Evolutionary conservation across 495 filamentous ascomycete species (phyloP), one percentile per base, ranked within the genome.

Genomic region (Friedmanniomyces endolithicus): DNA sequence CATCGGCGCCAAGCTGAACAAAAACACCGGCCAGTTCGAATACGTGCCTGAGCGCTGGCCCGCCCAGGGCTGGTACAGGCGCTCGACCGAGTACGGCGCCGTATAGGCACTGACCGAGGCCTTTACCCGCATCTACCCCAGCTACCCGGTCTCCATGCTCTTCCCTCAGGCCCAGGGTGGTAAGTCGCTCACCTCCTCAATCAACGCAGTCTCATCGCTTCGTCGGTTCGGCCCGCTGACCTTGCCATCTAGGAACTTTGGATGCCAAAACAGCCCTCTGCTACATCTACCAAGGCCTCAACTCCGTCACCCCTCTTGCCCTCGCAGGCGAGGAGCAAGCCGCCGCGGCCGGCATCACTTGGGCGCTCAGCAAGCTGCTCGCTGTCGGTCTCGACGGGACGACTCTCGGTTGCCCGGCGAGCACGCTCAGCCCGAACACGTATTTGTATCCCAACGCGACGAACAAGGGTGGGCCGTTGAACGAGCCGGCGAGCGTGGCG

Each of bases 31-130:
- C 39, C 11, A 58, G 6, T 58, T 47, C 50, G 20, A 48, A 11
- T 58, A 53, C 35, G 56, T 52, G 0, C 55, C 56, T 1, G 56
- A 58, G 49, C 20, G 50, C 23, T 53, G 25, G 39, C 56, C 56
- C 2, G 40, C n/a, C 2, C n/a, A 58, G 22, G 39, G 49, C 25
- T 58, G 50, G 49, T 53, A 56, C 53, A 31, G 56, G 37, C 56
- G 55, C 17, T 12, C 55, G 11, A 57, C 55, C 11, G 12, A 11
- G 8, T 58, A 58, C 43, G 56, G 50, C 24, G 49, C 49, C 31
- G 49, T 53, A 29, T 17, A 51, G 27, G 48, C 55, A 2, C 14
- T 57, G 33, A 50, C 50, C 11, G 56, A 58, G 7, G 43, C 17
- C 17, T 53, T 58, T 12, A 40, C 43, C 1, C 7, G 3, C 6